phyloP scores from a whole-genome alignment of 164 flowering plant genomes.

The Magnolia sinica region DNA sequence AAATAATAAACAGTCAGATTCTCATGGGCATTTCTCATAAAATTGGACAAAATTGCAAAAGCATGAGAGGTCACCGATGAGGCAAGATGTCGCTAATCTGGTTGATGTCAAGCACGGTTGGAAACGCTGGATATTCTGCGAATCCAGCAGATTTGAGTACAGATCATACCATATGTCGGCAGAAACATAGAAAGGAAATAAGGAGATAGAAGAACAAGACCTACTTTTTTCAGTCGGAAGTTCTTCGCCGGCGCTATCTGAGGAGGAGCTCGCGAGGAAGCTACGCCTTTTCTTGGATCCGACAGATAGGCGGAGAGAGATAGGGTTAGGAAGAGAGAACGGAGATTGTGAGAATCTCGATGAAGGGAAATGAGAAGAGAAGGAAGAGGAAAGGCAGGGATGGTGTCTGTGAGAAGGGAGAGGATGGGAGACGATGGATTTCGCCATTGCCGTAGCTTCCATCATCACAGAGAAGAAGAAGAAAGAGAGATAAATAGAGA shows the following conservation, averaged over 20 bases:
- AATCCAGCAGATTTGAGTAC: neutral
- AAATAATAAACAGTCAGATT: neutral
- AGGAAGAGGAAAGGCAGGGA: constrained; percentile 2
- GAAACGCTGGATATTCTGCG: constrained; percentile 70
- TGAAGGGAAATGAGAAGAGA: constrained; percentile 1
- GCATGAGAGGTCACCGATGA: constrained; percentile 52
- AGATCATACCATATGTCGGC: neutral
- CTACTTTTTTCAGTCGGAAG: constrained; percentile 32
- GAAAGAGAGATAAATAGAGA: neutral
- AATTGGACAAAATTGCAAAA: neutral
- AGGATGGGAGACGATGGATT: constrained; percentile 8
- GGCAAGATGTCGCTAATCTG: constrained; percentile 86
- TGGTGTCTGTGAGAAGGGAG: constrained; percentile 2
- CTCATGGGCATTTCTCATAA: neutral
- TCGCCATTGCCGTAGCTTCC: constrained; percentile 22
- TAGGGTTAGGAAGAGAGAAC: constrained; percentile 6
- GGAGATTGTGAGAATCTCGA: constrained; percentile 1
- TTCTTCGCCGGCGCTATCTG: constrained; percentile 10
- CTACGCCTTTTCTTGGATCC: constrained; percentile 2
- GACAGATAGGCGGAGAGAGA: constrained; percentile 1
- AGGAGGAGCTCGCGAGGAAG: constrained; percentile 10
- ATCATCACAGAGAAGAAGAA: constrained; percentile 3
- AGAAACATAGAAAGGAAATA: neutral
- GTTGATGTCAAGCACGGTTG: constrained; percentile 79
- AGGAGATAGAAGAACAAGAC: neutral